phyloP scores from a whole-genome alignment of 306 rosid genomes.

The Abrus pulchellus region DNA sequence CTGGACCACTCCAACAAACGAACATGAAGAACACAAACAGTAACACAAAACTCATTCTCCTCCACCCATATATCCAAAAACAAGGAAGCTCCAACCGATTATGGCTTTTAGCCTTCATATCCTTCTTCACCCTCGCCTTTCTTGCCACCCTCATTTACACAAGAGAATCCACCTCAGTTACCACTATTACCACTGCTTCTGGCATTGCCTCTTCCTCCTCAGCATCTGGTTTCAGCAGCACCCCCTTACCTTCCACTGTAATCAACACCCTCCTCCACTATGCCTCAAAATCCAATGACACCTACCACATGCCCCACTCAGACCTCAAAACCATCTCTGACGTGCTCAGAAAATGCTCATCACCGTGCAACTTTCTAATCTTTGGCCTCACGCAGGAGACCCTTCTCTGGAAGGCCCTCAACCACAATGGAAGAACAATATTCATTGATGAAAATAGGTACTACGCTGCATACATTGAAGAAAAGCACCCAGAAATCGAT shows the following conservation, averaged over 20 bases:
- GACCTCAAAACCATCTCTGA: constrained; percentile 90
- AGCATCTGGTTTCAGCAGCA: constrained; percentile 14
- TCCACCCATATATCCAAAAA: constrained; percentile 96
- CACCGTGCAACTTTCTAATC: constrained; percentile 79
- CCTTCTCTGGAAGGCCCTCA: constrained; percentile 90
- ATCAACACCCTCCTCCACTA: constrained; percentile 90
- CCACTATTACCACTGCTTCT: constrained; percentile 47
- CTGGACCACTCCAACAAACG: not conserved
- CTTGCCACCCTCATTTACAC: constrained; percentile 84
- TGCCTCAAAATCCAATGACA: constrained; percentile 82
- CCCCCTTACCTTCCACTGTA: constrained; percentile 72
- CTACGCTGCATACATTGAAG: constrained; percentile 86
- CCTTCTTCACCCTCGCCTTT: constrained; percentile 85
- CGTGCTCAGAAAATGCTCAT: constrained; percentile 78
- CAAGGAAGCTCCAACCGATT: constrained; percentile 88
- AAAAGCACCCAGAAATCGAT: constrained; percentile 91
- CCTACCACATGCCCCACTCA: constrained; percentile 80
- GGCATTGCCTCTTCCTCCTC: constrained; percentile 41
- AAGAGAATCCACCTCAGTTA: constrained; percentile 60
- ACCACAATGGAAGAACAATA: constrained; percentile 86
- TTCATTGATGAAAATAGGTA: constrained; percentile 96
- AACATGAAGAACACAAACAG: constrained; percentile 69
- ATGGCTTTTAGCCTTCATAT: constrained; percentile 83
- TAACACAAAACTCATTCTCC: constrained; percentile 92
- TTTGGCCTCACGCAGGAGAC: constrained; percentile 93